Conservation (phyloP, 2,329 filamentous ascomycete species). For the Colletotrichum sp. region DNA sequence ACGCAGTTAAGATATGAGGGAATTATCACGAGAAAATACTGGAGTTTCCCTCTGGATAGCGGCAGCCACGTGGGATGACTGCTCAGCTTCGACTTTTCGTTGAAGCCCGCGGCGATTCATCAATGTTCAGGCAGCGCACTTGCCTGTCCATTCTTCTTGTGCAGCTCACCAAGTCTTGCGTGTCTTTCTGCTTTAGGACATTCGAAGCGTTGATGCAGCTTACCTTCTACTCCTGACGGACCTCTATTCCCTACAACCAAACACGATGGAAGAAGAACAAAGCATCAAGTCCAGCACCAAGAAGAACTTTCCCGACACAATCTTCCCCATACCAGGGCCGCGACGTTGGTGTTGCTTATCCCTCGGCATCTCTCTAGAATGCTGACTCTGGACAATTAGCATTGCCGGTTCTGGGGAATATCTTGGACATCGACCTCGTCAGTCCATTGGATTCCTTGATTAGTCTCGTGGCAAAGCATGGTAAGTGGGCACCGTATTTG, state of each 20-base stretch:
- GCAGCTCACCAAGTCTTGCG: not conserved
- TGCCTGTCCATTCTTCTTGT: not conserved
- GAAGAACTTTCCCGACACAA: not conserved
- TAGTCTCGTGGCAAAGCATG: not conserved
- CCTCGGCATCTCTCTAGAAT: not conserved
- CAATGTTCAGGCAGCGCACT: not conserved
- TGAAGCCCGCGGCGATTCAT: not conserved
- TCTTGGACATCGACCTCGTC: not conserved
- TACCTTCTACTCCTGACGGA: fast-evolving
- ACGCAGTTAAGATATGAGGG: not conserved
- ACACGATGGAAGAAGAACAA: not conserved
- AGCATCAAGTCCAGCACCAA: not conserved
- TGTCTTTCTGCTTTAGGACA: not conserved
- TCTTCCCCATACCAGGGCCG: not conserved
- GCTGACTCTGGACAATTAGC: not conserved
- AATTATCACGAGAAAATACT: not conserved
- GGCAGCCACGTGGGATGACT: not conserved
- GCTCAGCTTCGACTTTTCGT: not conserved
- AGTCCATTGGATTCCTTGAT: not conserved
- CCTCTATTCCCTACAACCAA: not conserved
- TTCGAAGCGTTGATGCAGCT: not conserved
- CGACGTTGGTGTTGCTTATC: not conserved
- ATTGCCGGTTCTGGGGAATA: not conserved
- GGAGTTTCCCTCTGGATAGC: not conserved
- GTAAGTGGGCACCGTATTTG: not conserved